Percentiles rank a stretch among this genome's conserved stretches.
Conservation (phyloP, 371 early-diverging fungal species). For the Syncephalastrum sp. region DNA sequence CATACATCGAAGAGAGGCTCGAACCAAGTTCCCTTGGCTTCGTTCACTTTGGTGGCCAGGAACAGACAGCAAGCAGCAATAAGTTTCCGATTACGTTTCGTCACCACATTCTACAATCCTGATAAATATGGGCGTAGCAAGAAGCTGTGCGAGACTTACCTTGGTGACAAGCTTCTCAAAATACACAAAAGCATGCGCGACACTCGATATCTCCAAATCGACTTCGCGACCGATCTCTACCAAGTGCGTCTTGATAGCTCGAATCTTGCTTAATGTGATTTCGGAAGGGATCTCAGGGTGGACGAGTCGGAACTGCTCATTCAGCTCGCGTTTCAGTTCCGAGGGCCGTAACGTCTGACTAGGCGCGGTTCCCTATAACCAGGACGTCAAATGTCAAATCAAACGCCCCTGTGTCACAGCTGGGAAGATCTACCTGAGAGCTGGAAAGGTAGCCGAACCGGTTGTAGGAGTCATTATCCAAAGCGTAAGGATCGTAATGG, state of each 20-base stretch:
- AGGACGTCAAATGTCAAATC: not conserved
- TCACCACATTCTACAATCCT: slow-evolving; percentile 57
- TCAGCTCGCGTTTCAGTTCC: slow-evolving; percentile 65
- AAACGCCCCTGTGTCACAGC: not conserved
- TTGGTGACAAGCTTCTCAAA: slow-evolving; percentile 90
- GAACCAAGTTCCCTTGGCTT: slow-evolving; percentile 69
- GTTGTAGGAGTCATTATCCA: slow-evolving; percentile 59
- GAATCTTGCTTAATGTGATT: slow-evolving; percentile 79
- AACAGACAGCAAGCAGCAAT: slow-evolving; percentile 80
- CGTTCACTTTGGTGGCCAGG: slow-evolving; percentile 82
- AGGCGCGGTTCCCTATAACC: slow-evolving; percentile 59
- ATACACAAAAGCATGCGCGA: slow-evolving; percentile 87
- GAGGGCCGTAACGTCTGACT: slow-evolving; percentile 55
- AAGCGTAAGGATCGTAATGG: slow-evolving; percentile 56
- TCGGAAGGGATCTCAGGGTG: slow-evolving; percentile 74
- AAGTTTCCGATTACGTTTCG: slow-evolving; percentile 76
- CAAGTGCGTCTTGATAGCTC: slow-evolving; percentile 69
- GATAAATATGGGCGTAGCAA: not conserved
- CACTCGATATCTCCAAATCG: slow-evolving; percentile 88
- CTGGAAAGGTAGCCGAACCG: slow-evolving; percentile 27
- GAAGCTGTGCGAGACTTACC: slow-evolving; percentile 18
- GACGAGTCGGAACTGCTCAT: slow-evolving; percentile 75
- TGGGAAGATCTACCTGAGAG: slow-evolving; percentile 25
- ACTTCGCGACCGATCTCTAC: slow-evolving; percentile 41
- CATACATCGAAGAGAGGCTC: slow-evolving; percentile 33